Evolutionary conservation across 179 eudicot species (phyloP).

Genomic region (Spergularia azorica): DNA sequence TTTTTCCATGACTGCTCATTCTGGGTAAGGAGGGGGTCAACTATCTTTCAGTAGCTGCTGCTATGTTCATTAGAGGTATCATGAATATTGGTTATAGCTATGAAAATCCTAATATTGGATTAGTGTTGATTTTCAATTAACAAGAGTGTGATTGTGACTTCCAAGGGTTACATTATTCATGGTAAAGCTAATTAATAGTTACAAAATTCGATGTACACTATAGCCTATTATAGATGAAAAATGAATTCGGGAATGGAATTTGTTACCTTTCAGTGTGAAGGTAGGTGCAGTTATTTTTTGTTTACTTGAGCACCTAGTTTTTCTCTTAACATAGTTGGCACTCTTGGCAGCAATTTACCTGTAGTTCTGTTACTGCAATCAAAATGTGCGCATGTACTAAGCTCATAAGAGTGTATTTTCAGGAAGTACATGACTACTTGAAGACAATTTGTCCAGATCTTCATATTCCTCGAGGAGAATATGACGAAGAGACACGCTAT

Average conservation of each 20-base stretch:
- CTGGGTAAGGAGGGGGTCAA: too few relatives aligned
- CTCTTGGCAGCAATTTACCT: background rate
- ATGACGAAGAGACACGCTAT: conserved; percentile 91
- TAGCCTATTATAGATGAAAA: too few relatives aligned
- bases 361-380: background rate
- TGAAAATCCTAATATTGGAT: too few relatives aligned
- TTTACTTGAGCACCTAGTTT: background rate
- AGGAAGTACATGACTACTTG: conserved; percentile 98
- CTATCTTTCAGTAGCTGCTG: too few relatives aligned
- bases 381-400: conserved; percentile 2
- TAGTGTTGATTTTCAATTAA: background rate
- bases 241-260: too few relatives aligned
- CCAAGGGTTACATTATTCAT: too few relatives aligned
- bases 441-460: conserved; percentile 83
- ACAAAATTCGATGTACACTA: too few relatives aligned
- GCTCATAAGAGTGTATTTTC: conserved; percentile 9
- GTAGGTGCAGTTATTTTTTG: background rate
- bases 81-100: background rate
- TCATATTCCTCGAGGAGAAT: conserved; percentile 90
- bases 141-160: too few relatives aligned
- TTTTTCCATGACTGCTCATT: too few relatives aligned
- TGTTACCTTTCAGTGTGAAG: background rate
- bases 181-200: too few relatives aligned
- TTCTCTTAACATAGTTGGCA: background rate
- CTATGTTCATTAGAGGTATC: too few relatives aligned